These are phyloP conservation scores for Austropuccinia psidii DNA, from an alignment of 1,284 basidiomycete species.

Conservation along the genomic window DNA sequence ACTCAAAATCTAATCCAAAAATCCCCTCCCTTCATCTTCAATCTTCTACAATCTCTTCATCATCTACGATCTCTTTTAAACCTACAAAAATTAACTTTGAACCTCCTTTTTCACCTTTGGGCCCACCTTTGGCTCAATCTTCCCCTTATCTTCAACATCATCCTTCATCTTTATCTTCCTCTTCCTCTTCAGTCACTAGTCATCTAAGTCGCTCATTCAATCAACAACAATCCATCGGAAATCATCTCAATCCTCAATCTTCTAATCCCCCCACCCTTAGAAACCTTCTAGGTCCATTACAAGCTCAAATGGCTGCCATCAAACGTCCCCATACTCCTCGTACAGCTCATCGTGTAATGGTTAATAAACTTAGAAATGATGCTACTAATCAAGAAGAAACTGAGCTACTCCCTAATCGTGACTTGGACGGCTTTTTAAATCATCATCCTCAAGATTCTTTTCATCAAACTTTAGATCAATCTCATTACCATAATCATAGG, in stretches of 20 bases:
- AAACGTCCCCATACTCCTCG: constrained; percentile 33
- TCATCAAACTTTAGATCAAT: background rate
- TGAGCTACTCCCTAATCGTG: constrained; percentile 6
- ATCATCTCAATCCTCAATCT: background rate
- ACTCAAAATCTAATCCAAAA: background rate
- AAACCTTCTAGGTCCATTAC: constrained; percentile 23
- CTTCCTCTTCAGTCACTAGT: background rate
- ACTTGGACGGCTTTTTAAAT: background rate
- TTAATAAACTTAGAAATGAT: constrained; percentile 25
- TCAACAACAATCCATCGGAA: background rate
- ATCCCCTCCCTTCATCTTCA: background rate
- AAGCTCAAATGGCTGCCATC: constrained; percentile 16
- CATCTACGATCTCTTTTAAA: constrained; percentile 15
- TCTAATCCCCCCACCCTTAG: constrained; percentile 18
- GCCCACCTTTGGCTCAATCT: constrained; percentile 9
- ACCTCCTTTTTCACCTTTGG: background rate
- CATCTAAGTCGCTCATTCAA: constrained; percentile 7
- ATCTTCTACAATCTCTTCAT: background rate
- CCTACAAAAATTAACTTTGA: constrained; percentile 17
- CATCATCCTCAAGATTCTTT: too few relatives aligned
- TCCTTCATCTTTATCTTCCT: background rate
- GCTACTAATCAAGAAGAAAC: background rate
- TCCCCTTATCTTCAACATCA: too few relatives aligned
- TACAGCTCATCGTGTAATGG: constrained; percentile 24
- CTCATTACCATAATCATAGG: background rate